Conservation (phyloP, 73 alveolate species). For the Paramecium octaurelia region DNA sequence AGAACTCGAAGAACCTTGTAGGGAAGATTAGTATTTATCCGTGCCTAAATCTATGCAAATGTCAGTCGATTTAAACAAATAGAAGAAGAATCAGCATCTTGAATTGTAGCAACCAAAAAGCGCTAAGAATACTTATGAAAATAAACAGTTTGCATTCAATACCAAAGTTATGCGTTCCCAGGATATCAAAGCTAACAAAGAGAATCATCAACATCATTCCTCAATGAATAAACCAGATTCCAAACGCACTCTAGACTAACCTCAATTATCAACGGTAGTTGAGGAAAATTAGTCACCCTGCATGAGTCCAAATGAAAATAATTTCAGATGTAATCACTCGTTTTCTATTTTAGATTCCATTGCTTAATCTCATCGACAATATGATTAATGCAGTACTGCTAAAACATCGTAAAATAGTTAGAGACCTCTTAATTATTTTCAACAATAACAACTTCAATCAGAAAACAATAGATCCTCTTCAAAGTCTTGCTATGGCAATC, state of each 20-base stretch:
- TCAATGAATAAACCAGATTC: neutral
- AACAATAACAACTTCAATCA: neutral
- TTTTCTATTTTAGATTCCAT: neutral
- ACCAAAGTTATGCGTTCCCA: neutral
- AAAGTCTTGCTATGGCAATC: neutral
- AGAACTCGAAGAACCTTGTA: neutral
- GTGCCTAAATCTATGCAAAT: neutral
- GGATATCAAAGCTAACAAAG: neutral
- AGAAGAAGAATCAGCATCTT: neutral
- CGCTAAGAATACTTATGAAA: neutral
- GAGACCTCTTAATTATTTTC: neutral
- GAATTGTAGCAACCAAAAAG: neutral
- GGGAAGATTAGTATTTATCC: neutral
- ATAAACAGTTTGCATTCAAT: neutral
- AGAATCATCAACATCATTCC: neutral
- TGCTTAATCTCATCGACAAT: neutral
- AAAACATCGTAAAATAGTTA: neutral
- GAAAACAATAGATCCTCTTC: slow-evolving; percentile 5
- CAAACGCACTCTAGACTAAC: neutral
- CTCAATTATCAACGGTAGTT: neutral
- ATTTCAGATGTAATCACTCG: neutral
- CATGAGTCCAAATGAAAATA: slow-evolving; percentile 8
- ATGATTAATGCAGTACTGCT: neutral
- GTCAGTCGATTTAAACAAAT: neutral
- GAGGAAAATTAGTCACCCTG: neutral